A percentile compares a stretch with the other conserved stretches of the same genome.
phyloP scores from a whole-genome alignment of 2,329 filamentous ascomycete species.

The Claviceps sorghi region DNA sequence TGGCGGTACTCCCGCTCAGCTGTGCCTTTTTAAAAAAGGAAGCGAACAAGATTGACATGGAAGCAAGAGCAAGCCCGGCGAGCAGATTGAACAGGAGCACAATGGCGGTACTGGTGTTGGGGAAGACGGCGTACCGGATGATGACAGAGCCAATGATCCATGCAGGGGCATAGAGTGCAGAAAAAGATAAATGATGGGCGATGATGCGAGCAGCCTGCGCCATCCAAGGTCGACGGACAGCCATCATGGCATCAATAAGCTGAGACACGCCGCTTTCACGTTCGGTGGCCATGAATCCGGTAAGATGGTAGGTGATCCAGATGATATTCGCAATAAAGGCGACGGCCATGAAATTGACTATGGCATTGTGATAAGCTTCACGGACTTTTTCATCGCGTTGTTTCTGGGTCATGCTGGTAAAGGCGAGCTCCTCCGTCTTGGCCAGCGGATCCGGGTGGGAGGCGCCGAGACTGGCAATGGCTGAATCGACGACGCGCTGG shows the following conservation, averaged over 20 bases:
- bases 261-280: constrained; percentile 78
- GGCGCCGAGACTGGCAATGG: constrained; percentile 46
- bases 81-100: constrained; percentile 63
- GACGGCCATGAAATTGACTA: constrained; percentile 64
- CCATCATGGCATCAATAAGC: constrained; percentile 84
- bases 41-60: constrained; percentile 66
- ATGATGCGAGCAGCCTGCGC: constrained; percentile 64
- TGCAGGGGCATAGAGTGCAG: constrained; percentile 63
- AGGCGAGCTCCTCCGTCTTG: constrained; percentile 51
- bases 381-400: constrained; percentile 54
- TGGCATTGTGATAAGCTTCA: constrained; percentile 50
- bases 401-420: constrained; percentile 54
- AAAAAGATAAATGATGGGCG: constrained; percentile 67
- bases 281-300: constrained; percentile 73
- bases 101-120: constrained; percentile 46
- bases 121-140: constrained; percentile 48
- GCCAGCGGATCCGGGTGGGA: constrained; percentile 24
- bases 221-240: constrained; percentile 58
- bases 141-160: constrained; percentile 67
- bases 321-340: constrained; percentile 68
- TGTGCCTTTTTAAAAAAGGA: constrained; percentile 79
- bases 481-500: constrained; percentile 61
- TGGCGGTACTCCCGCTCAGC: constrained; percentile 68
- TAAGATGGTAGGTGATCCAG: constrained; percentile 73
- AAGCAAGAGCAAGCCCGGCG: constrained; percentile 61